These are phyloP conservation scores for Striga hermonthica DNA, from an alignment of 305 asterid species.

Conservation along the genomic window DNA sequence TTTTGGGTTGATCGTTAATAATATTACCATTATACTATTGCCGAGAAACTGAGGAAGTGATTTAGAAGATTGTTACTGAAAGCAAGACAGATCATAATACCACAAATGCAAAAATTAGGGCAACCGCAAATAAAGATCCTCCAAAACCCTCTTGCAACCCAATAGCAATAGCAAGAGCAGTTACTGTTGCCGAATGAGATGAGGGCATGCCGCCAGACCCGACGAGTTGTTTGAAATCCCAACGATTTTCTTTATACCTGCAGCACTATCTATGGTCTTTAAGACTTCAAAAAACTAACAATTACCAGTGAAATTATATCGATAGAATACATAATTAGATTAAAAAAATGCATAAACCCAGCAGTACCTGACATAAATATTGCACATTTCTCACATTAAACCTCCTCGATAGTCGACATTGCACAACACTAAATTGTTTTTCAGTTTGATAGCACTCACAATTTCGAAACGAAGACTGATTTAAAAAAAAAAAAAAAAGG, in stretches of 20 bases:
- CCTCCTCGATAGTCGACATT: neutral
- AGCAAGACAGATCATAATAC: constrained; percentile 35
- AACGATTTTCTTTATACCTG: constrained; percentile 77
- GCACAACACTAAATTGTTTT: neutral
- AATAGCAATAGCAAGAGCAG: constrained; percentile 68
- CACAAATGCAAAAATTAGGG: constrained; percentile 73
- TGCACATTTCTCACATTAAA: too few species aligned
- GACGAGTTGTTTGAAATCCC: constrained; percentile 68
- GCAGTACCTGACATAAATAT: too few species aligned
- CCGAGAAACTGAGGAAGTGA: too few species aligned
- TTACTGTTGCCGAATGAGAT: constrained; percentile 83
- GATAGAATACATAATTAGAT: neutral
- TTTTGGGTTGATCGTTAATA: too few species aligned
- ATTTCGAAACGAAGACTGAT: too few species aligned
- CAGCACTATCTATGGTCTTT: constrained; percentile 12
- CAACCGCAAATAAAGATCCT: constrained; percentile 60
- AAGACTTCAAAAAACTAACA: neutral
- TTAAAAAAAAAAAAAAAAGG: too few species aligned
- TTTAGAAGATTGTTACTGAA: too few species aligned
- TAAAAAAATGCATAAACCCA: too few species aligned
- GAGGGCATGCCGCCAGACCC: constrained; percentile 98
- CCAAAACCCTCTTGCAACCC: constrained; percentile 79
- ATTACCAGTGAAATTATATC: neutral
- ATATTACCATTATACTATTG: too few species aligned
- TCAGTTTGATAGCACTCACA: neutral